phyloP scores from a whole-genome alignment of 2,329 filamentous ascomycete species.

The Penicillium sp. region DNA sequence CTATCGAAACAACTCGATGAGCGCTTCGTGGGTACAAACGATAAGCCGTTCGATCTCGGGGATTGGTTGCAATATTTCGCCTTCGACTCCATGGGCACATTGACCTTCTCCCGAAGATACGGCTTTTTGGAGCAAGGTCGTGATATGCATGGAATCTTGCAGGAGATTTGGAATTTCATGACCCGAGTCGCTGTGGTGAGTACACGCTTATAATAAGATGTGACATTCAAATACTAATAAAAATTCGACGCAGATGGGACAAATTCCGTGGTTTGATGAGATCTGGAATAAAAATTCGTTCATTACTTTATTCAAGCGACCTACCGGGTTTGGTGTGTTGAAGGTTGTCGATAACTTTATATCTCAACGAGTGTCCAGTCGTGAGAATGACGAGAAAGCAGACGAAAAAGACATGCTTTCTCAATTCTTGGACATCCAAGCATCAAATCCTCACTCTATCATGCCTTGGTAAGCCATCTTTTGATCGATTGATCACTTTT shows the following conservation, averaged over 20 bases:
- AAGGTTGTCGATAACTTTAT: too few species aligned
- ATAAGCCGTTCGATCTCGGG: slow-evolving; percentile 18
- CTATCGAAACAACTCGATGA: slow-evolving; percentile 18
- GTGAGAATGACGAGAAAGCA: too few species aligned
- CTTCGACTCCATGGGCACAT: slow-evolving; percentile 35
- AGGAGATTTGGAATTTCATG: background rate
- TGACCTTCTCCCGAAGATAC: slow-evolving; percentile 33
- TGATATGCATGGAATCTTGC: slow-evolving; percentile 30
- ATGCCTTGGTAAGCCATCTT: too few species aligned
- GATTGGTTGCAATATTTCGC: slow-evolving; percentile 36
- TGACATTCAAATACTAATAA: too few species aligned
- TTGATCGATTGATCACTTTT: too few species aligned
- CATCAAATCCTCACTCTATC: too few species aligned
- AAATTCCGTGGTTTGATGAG: slow-evolving; percentile 31
- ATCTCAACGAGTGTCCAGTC: too few species aligned
- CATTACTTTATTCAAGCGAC: slow-evolving; percentile 10
- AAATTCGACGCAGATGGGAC: slow-evolving; percentile 20
- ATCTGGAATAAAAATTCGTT: slow-evolving; percentile 23
- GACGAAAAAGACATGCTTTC: too few species aligned
- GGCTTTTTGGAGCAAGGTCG: slow-evolving; percentile 31
- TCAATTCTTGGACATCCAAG: too few species aligned
- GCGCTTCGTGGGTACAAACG: slow-evolving; percentile 9
- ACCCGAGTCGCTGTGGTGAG: too few species aligned
- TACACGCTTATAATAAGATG: too few species aligned
- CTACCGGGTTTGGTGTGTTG: too few species aligned